These are phyloP conservation scores for Spencermartinsiella ligniputridi DNA, from an alignment of 1,139 yeast species.

Conservation along the genomic window DNA sequence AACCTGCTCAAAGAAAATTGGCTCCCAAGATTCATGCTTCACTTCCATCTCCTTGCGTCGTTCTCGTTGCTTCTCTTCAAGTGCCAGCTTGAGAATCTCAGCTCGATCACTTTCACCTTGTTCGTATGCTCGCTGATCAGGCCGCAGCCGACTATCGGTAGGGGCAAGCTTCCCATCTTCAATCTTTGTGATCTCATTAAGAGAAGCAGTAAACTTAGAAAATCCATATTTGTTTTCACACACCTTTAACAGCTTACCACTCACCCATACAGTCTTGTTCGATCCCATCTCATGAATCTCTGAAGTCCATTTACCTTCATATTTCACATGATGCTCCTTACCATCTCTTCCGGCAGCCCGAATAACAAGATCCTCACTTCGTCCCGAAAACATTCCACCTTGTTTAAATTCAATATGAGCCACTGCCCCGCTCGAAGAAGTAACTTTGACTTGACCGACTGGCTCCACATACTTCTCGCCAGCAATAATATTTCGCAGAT, in stretches of 20 bases:
- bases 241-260: conserved; percentile 58
- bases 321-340: conserved; percentile 33
- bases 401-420: conserved; percentile 68
- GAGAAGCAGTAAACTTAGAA: conserved; percentile 72
- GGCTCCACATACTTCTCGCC: conserved; percentile 98
- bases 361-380: conserved; percentile 74
- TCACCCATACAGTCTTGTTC: conserved; percentile 53
- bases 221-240: conserved; percentile 73
- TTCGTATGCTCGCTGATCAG: conserved; percentile 75
- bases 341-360: conserved; percentile 44
- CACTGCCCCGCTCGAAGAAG: conserved; percentile 61
- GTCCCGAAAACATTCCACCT: conserved; percentile 70
- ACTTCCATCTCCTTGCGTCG: conserved; percentile 61
- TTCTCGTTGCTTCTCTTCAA: conserved; percentile 78
- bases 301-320: conserved; percentile 77
- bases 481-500: conserved; percentile 81
- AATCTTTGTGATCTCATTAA: conserved; percentile 70
- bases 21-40: conserved; percentile 43
- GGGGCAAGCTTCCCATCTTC: conserved; percentile 67
- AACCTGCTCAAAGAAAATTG: conserved; percentile 53
- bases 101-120: conserved; percentile 65
- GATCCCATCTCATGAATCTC: conserved; percentile 40
- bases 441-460: conserved; percentile 59
- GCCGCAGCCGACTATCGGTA: conserved; percentile 85
- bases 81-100: conserved; percentile 56